A percentile compares a stretch with the other conserved stretches of the same genome.
These are phyloP conservation scores for Articulospora tetracladia DNA, from an alignment of 495 filamentous ascomycete genomes.

Conservation along the genomic window DNA sequence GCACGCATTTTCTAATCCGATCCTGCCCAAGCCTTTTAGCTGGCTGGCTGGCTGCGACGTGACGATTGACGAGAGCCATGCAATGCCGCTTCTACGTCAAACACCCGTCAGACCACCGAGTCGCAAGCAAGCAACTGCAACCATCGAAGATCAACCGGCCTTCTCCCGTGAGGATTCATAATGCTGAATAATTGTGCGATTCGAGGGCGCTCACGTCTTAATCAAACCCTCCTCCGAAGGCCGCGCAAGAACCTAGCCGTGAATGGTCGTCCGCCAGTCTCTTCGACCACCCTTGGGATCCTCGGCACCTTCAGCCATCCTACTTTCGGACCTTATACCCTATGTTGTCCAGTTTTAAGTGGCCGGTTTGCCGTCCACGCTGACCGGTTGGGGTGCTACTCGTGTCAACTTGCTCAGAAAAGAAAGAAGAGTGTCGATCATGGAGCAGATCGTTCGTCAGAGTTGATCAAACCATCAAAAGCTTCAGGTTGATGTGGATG, in stretches of 20 bases:
- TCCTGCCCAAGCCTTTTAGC: not conserved
- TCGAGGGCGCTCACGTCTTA: not conserved
- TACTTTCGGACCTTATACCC: not conserved
- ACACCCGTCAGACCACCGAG: not conserved
- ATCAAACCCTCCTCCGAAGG: slow-evolving; percentile 1
- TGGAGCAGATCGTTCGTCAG: slow-evolving; percentile 3
- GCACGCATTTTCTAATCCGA: not conserved
- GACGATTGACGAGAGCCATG: not conserved
- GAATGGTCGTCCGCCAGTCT: not conserved
- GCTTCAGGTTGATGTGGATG: slow-evolving; percentile 1
- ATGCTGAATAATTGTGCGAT: not conserved
- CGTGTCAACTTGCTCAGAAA: slow-evolving; percentile 14
- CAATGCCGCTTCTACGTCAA: not conserved
- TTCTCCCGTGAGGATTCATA: not conserved
- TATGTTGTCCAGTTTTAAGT: not conserved
- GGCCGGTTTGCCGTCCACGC: not conserved
- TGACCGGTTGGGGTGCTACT: not conserved
- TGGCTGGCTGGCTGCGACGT: not conserved
- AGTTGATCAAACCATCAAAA: slow-evolving; percentile 8
- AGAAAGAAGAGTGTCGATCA: slow-evolving; percentile 12
- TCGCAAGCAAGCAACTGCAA: no score
- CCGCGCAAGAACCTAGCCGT: slow-evolving; percentile 5
- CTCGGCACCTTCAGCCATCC: not conserved
- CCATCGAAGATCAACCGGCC: not conserved
- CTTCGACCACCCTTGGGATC: not conserved